Base-by-base conservation (phyloP, 192 early-diverging fungal species). In the Linnemannia schmuckeri region DNA sequence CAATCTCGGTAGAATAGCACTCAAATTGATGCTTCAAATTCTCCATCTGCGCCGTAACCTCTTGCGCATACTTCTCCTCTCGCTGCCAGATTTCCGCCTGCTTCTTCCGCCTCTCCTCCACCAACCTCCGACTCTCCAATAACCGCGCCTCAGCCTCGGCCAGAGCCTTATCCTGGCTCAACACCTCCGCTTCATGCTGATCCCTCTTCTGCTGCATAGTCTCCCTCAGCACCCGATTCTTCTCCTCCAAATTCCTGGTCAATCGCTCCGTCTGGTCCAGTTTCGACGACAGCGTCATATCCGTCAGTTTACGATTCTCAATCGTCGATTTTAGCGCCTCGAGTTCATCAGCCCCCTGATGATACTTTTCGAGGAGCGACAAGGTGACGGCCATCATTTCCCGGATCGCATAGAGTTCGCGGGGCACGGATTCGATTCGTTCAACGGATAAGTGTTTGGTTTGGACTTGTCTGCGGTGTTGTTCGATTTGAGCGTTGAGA, bases 11-110 rank as follows among this genome's bases (percentile, higher is more conserved):
- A 15, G 54, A 33, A 30, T 85, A 85, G 13, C 52, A 49, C 41
- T 80, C 78, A 42, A 79, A 72, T 47, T 77, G 78, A n/a, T 72
- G 78, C 75, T 80, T 85, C 38, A 85, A 33, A n/a, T 80, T 57
- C 70, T 85, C 78, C 83, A 78, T 80, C 24, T 72, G 41, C 1
- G 74, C 54, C 2, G 78, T 76, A 4, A 54, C 68, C 18, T 85
- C 83, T 24, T 75, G 68, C 20, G 83, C 78, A 42, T 35, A 77
- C 70, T 77, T 80, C 35, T 80, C 78, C 38, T 75, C 83, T 38
- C 46, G 72, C 27, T 79, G 74, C 22, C 75, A 27, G 12, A 80
- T 46, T 8, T 80, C 83, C 13, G 54, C 54, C 15, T 77, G 74
- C 47, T 33, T 52, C 40, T 70, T 73, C 69, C 70, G 46, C 30